These are phyloP conservation scores for Acorus calamus DNA, from an alignment of 106 monocot genomes.

Conservation along the genomic window DNA sequence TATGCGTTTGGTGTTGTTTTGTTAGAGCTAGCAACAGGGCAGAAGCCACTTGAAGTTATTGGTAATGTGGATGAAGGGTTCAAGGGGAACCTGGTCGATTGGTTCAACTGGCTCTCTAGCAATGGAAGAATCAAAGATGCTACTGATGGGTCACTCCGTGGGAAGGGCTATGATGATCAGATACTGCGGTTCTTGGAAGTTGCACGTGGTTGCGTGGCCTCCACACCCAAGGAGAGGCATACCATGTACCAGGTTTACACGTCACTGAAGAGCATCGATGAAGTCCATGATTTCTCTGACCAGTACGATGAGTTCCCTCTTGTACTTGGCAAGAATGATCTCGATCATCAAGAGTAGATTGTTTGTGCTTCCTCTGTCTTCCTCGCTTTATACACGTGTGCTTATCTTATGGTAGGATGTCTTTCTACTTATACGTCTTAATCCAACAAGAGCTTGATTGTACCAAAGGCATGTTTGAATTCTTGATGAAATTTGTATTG, in stretches of 20 bases:
- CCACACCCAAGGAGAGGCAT: conserved; percentile 54
- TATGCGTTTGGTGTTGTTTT: conserved; percentile 46
- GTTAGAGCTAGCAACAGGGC: conserved; percentile 68
- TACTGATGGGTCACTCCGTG: conserved; percentile 31
- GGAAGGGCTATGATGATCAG: conserved; percentile 45
- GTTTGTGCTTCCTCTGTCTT: neutral
- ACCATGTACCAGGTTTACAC: conserved; percentile 60
- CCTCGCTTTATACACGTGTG: no score
- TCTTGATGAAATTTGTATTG: no score
- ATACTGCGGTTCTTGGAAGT: conserved; percentile 50
- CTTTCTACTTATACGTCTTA: no score
- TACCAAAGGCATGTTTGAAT: no score
- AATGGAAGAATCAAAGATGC: conserved; percentile 33
- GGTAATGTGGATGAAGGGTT: conserved; percentile 35
- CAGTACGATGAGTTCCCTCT: conserved; percentile 80
- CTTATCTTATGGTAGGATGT: no score
- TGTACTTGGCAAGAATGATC: conserved; percentile 42
- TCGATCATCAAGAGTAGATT: conserved; percentile 5
- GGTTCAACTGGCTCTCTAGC: conserved; percentile 44
- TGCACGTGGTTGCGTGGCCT: conserved; percentile 42
- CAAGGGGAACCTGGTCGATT: conserved; percentile 75
- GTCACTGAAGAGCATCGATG: conserved; percentile 42
- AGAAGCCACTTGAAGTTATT: conserved; percentile 40
- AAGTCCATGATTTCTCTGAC: conserved; percentile 29
- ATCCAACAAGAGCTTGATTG: no score